Evolutionary conservation across 495 filamentous ascomycete species (phyloP), one percentile per base, ranked within the genome.

Genomic region (Aspergillus coremiiformis): DNA sequence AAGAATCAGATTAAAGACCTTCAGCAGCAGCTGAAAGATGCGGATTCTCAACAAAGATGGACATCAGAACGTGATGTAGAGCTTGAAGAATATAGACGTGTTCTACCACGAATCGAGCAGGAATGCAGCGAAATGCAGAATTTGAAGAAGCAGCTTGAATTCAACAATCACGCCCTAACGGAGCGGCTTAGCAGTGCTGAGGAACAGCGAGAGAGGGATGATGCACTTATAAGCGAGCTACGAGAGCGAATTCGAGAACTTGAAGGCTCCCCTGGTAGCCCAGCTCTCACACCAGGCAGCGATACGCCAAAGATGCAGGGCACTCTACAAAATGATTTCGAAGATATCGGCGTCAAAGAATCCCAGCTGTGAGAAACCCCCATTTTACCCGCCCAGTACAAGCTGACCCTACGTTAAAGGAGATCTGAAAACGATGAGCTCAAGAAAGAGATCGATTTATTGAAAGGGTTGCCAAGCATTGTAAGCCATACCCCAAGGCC

Each of bases 31-130:
- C 59, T 80, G 43, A 79, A 79, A 56, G 74, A 80, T 41, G 74
- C 77, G 9, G 72, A 77, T 49, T 65, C 68, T 27, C 68, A 78
- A 54, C 68, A 73, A 43, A 66, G 66, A 29, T 68, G 67, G 63
- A 67, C 65, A 6, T 66, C 71, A 3, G 71, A 73, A 48, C 69
- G 79, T 27, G 71, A 79, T 53, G 76, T 79, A 50, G 77, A 78
- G 43, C 73, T 84, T 50, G 75, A 80, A 39, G 81, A 86, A 53
- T 82, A 79, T 52, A 69, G 72, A 55, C 72, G 76, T 44, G 72
- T 79, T 19, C 61, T 85, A 23, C 71, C 78, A 11, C 79, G 77
- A 26, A 77, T 81, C 52, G 83, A 86, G 57, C 78, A 80, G 57
- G 79, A 82, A 39, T 75, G 78, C 51, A 79, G 72, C 53, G 82